Evolutionary conservation across 2,329 filamentous ascomycete species (phyloP).

Genomic region (Diaporthe ampelina): DNA sequence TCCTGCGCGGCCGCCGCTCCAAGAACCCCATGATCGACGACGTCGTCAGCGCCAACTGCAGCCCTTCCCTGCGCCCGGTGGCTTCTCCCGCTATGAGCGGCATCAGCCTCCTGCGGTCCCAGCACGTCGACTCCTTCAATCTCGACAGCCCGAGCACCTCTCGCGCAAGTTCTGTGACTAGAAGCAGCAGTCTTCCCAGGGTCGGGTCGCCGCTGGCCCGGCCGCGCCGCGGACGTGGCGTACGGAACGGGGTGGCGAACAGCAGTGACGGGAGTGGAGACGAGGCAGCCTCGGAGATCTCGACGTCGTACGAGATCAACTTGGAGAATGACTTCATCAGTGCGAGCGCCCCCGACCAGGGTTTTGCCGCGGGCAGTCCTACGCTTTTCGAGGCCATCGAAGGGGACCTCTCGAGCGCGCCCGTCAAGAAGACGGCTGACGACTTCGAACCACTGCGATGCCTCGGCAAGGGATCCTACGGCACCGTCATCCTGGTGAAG

Average conservation of each 20-base stretch:
- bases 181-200: conserved; percentile 61
- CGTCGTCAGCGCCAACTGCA: conserved; percentile 74
- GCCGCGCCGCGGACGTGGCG: conserved; percentile 45
- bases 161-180: conserved; percentile 69
- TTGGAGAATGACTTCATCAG: conserved; percentile 90
- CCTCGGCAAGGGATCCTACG: conserved; percentile 95
- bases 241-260: conserved; percentile 55
- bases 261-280: conserved; percentile 71
- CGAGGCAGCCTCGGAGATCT: conserved; percentile 77
- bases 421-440: conserved; percentile 88
- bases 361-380: conserved; percentile 27
- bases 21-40: conserved; percentile 63
- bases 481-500: conserved; percentile 93
- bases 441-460: conserved; percentile 94
- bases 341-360: conserved; percentile 65
- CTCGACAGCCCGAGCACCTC: conserved; percentile 63
- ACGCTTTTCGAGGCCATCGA: conserved; percentile 62
- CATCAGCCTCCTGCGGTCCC: conserved; percentile 85
- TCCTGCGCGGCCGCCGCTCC: conserved; percentile 54
- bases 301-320: conserved; percentile 86
- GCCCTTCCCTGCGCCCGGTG: conserved; percentile 66
- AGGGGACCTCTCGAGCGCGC: conserved; percentile 63
- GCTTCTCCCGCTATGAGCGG: conserved; percentile 74
- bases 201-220: conserved; percentile 49
- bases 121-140: conserved; percentile 80